Evolutionary conservation across 169 alveolate genomes (phyloP).

Genomic region (Plasmodium blacklocki): DNA sequence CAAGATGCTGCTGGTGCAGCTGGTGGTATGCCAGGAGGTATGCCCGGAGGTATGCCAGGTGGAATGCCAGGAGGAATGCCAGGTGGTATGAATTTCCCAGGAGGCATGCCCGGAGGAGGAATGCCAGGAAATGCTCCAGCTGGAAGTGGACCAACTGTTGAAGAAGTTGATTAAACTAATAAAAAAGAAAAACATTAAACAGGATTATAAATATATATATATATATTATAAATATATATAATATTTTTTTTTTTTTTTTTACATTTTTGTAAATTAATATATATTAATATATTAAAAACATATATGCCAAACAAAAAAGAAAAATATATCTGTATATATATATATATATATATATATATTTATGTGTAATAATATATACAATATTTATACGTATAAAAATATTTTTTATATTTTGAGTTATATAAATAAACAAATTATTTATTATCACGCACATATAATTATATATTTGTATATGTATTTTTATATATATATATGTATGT

Average conservation of each 20-base stretch:
- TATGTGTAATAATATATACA: too few species aligned
- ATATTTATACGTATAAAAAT: too few species aligned
- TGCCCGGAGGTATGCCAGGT: constrained; percentile 91
- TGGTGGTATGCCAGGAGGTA: constrained; percentile 93
- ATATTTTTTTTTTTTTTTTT: constrained; percentile 5
- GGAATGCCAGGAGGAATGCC: constrained; percentile 95
- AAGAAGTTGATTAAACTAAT: constrained; percentile 92
- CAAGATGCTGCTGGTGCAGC: constrained; percentile 95
- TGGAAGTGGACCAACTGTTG: constrained; percentile 93
- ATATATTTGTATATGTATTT: too few species aligned
- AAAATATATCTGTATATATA: background rate
- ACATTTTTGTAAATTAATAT: constrained; percentile 11
- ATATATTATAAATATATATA: constrained; percentile 4
- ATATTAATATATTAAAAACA: background rate
- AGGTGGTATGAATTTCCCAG: constrained; percentile 90
- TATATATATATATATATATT: background rate
- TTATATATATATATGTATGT: too few species aligned
- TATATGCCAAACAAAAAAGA: background rate
- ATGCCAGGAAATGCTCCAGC: constrained; percentile 85
- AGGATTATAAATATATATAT: background rate
- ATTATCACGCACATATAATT: too few species aligned
- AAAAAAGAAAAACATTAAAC: background rate
- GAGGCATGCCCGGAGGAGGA: constrained; percentile 90
- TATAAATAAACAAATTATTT: too few species aligned
- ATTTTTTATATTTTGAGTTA: too few species aligned